Evolutionary conservation across 768 basidiomycete genomes (phyloP), one percentile per base, ranked within the genome.

Genomic region (Serendipita sp.): DNA sequence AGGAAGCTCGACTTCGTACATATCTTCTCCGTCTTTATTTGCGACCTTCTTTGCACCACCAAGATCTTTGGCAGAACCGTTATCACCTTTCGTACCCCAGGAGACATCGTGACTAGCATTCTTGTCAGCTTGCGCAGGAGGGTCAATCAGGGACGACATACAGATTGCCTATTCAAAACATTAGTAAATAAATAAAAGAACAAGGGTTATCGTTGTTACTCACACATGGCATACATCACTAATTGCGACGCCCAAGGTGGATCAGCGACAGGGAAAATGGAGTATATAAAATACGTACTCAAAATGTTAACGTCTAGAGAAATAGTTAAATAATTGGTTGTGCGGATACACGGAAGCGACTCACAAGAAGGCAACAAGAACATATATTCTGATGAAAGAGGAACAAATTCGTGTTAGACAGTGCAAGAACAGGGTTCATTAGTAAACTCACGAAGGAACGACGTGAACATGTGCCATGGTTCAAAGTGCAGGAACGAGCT

Each of bases 391-490:
- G 66, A n/a, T 18, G 16, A 18, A n/a, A 51, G 48, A 32, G 8
- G 38, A 41, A 13, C n/a, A 51, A 18, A 8, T 8, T 7, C 48
- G 8, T 7, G 38, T 41, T 13, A 18, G 48, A 2, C 5, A n/a
- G 5, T 51, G 18, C 48, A 18, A 32, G 8, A 51, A 5, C 8
- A 5, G n/a, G 28, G 8, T 18, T 51, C 13, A 3, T 13, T 35
- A 11, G 58, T 24, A 32, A 24, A 35, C 34, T 38, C 15, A 41
- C 65, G 89, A 54, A 84, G 71, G 79, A 94, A 92, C 65, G 86
- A 90, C 11, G 94, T 95, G 75, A 97, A 81, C 83, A 97, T 88
- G 79, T 97, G 94, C 92, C 92, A 95, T 0, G 93, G 94, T 72
- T 98, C 94, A 44, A 92, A 75, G 70, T 94, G 90, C 76, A 98